Evolutionary conservation across 139 green algal genomes (phyloP), one percentile per base, ranked within the genome.

Genomic region (Monoraphidium neglectum): DNA sequence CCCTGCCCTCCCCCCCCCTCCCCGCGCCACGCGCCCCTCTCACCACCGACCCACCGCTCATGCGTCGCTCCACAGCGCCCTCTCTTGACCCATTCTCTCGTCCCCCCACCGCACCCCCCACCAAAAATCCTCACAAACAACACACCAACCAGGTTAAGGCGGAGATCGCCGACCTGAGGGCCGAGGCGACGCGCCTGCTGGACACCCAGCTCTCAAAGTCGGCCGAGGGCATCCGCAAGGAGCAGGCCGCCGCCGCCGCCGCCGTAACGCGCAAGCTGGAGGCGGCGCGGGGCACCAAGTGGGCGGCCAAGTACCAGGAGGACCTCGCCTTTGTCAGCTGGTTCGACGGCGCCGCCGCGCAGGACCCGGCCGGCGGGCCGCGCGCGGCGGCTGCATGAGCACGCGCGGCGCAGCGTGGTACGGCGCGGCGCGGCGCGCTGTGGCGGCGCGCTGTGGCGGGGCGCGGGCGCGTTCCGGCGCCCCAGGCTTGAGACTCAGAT

Each of bases 141-240:
- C n/a, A n/a, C n/a, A n/a, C n/a, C n/a, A n/a, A n/a, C 35, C 68
- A 82, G 76, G 79, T 75, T 23, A 75, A 71, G 6, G 56, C 79
- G 6, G 83, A 88, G 69, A 30, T 88, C 15, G 74, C 77, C 4
- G 77, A 62, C 21, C 57, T 89, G 4, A 76, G 81, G 68, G 71
- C 78, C 0, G 82, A 88, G 66, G 86, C 80, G 13, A 66, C 75
- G 12, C 33, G 70, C 1, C 56, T 86, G 36, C 78, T 90, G 63
- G 86, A 90, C 78, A 84, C 81, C 71, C 86, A 90, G 73, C 76
- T 90, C 40, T 64, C 74, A 66, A 90, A 90, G 82, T 74, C 59
- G 26, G 80, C 78, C 4, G 82, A 87, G 40, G 73, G 77, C 43
- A 78, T 87, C 23, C 61, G 77, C 32, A 76, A 80, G 66, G 75